Percentiles rank a stretch among this genome's conserved stretches.
Conservation (phyloP, 768 basidiomycete genomes). For the Boletus subparvulus region DNA sequence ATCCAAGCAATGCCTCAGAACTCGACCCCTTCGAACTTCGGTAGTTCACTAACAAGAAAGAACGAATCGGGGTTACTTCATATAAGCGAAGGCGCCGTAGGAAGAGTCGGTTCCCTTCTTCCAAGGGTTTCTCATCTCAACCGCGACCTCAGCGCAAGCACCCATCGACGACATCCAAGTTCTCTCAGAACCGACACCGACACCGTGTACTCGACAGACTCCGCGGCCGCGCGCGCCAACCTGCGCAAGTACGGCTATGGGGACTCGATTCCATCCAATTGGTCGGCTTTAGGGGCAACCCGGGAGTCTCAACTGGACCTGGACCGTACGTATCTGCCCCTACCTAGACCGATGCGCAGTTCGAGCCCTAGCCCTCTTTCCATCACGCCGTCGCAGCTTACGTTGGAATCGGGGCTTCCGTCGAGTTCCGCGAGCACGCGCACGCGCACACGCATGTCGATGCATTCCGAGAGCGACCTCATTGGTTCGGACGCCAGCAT, state of each 20-base stretch:
- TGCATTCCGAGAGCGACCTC: neutral
- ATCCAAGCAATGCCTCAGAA: neutral
- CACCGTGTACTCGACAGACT: conserved; percentile 29
- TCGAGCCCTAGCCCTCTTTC: conserved; percentile 1
- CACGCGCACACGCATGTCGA: neutral
- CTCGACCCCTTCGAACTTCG: neutral
- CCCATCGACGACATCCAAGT: neutral
- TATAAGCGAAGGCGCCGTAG: neutral
- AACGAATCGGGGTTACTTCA: neutral
- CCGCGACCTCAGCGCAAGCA: neutral
- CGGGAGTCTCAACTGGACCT: conserved; percentile 20
- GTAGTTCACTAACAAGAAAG: neutral
- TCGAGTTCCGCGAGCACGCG: conserved; percentile 2
- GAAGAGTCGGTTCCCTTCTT: neutral
- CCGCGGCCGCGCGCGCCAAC: conserved; percentile 22
- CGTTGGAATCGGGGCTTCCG: conserved; percentile 1
- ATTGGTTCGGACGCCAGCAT: neutral
- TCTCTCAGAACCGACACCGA: conserved; percentile 14
- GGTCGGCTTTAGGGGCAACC: conserved; percentile 16
- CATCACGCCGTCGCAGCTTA: conserved; percentile 3
- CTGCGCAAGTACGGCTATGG: conserved; percentile 25
- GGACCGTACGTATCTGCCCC: neutral
- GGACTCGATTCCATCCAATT: conserved; percentile 22
- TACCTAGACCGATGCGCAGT: neutral
- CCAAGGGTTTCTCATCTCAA: conserved; percentile 9